A percentile compares a stretch with the other conserved stretches of the same genome.
phyloP scores from a whole-genome alignment of 148 eudicot genomes.

The Chenopodium berlandieri region DNA sequence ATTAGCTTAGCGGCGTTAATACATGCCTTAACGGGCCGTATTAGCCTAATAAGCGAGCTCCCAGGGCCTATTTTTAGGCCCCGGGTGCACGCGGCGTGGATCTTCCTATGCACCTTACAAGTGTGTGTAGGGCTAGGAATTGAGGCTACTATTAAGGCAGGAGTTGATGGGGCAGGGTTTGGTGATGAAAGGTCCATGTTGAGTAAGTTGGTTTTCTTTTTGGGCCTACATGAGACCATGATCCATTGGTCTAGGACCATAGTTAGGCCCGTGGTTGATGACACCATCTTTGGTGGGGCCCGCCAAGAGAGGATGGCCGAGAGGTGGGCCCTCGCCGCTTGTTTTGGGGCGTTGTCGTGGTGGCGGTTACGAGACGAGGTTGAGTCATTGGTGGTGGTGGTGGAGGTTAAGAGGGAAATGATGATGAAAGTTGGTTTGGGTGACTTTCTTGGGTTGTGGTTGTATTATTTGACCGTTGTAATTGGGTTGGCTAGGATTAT shows the following conservation, averaged over 20 bases:
- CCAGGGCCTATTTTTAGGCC: constrained; percentile 32
- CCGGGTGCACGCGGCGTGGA: constrained; percentile 52
- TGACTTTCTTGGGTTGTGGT: constrained; percentile 77
- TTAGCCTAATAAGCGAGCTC: constrained; percentile 22
- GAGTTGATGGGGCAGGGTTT: constrained; percentile 48
- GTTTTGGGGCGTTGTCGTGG: constrained; percentile 69
- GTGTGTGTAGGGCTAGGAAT: constrained; percentile 63
- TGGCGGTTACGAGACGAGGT: constrained; percentile 71
- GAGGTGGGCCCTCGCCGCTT: constrained; percentile 52
- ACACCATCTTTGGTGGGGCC: constrained; percentile 49
- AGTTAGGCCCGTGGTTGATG: constrained; percentile 76
- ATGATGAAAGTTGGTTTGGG: constrained; percentile 44
- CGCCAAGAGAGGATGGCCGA: constrained; percentile 54
- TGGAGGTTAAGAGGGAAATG: constrained; percentile 55
- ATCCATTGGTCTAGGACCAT: constrained; percentile 55
- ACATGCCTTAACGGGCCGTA: constrained; percentile 40
- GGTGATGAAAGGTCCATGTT: constrained; percentile 41
- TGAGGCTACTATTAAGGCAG: constrained; percentile 51
- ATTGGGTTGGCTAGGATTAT: constrained; percentile 66
- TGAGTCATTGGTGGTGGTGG: constrained; percentile 64
- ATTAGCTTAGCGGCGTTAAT: constrained; percentile 43
- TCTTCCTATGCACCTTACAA: constrained; percentile 54
- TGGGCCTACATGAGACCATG: constrained; percentile 83
- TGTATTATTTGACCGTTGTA: constrained; percentile 63
- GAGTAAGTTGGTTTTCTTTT: constrained; percentile 48